Conservation (phyloP, 768 basidiomycete species). For the Trametes cingulata region DNA sequence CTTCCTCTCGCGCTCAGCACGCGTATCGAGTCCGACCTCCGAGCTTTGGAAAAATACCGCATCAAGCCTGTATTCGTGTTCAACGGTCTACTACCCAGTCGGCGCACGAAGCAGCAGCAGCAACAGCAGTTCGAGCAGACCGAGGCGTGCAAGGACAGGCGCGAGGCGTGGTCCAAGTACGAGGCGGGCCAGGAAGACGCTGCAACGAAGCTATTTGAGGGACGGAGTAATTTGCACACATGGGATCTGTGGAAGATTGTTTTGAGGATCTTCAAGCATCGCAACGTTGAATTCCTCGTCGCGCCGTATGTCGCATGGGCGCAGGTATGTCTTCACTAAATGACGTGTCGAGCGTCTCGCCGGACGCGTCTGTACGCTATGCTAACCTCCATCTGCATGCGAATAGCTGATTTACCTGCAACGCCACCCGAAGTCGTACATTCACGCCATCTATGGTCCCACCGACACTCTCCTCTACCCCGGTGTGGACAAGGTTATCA, state of each 20-base stretch:
- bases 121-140: slow-evolving; percentile 47
- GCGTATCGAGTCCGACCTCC: slow-evolving; percentile 90
- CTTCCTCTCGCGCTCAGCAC: slow-evolving; percentile 84
- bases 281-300: slow-evolving; percentile 94
- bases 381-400: slow-evolving; percentile 8
- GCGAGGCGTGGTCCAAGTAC: slow-evolving; percentile 91
- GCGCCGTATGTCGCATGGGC: slow-evolving; percentile 96
- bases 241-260: slow-evolving; percentile 97
- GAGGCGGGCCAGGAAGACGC: slow-evolving; percentile 90
- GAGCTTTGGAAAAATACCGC: slow-evolving; percentile 82
- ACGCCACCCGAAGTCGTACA: slow-evolving; percentile 89
- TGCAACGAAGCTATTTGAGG: slow-evolving; percentile 83
- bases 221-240: slow-evolving; percentile 64
- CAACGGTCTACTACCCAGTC: slow-evolving; percentile 80
- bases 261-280: slow-evolving; percentile 87
- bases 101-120: slow-evolving; percentile 65
- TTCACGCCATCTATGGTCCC: slow-evolving; percentile 91
- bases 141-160: slow-evolving; percentile 73
- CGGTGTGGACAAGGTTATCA: slow-evolving; percentile 86
- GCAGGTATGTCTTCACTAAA: slow-evolving; percentile 62
- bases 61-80: slow-evolving; percentile 99
- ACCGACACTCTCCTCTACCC: slow-evolving; percentile 91
- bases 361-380: background rate
- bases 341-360: slow-evolving; percentile 7
- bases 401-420: slow-evolving; percentile 89